Conservation (phyloP, 1,284 basidiomycete species). For the Malassezia furfur region DNA sequence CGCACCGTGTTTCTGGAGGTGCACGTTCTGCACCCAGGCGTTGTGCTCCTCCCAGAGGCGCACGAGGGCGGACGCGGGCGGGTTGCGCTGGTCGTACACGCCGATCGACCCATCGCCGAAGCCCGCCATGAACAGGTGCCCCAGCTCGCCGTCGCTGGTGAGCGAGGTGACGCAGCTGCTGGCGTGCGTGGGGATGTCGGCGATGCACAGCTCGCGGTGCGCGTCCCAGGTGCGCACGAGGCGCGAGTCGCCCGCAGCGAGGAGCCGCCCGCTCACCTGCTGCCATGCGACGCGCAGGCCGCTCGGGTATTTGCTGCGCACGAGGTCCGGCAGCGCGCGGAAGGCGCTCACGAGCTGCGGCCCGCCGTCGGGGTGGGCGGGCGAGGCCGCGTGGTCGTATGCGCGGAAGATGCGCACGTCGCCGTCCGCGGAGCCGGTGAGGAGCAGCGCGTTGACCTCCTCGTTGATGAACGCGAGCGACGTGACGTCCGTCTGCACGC, state of each 20-base stretch:
- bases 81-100: constrained; percentile 79
- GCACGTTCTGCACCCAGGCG: constrained; percentile 83
- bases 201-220: constrained; percentile 70
- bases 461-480: constrained; percentile 91
- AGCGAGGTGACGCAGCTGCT: constrained; percentile 82
- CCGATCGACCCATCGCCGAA: constrained; percentile 88
- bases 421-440: constrained; percentile 83
- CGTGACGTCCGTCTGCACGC: constrained; percentile 70
- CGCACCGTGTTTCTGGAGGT: constrained; percentile 66
- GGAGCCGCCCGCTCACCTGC: constrained; percentile 70
- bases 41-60: constrained; percentile 67
- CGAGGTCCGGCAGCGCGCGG: constrained; percentile 72
- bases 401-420: constrained; percentile 83
- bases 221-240: constrained; percentile 92
- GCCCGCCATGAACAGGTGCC: constrained; percentile 74
- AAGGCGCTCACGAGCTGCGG: constrained; percentile 83
- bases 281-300: constrained; percentile 91
- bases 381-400: constrained; percentile 53
- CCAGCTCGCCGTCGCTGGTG: constrained; percentile 65
- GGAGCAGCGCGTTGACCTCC: constrained; percentile 79
- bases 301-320: constrained; percentile 61
- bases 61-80: constrained; percentile 75
- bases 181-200: constrained; percentile 77
- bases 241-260: constrained; percentile 82
- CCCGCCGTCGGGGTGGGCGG: constrained; percentile 33